Conservation (phyloP, 2,329 filamentous ascomycete species). For the Fusarium subglutinans region DNA sequence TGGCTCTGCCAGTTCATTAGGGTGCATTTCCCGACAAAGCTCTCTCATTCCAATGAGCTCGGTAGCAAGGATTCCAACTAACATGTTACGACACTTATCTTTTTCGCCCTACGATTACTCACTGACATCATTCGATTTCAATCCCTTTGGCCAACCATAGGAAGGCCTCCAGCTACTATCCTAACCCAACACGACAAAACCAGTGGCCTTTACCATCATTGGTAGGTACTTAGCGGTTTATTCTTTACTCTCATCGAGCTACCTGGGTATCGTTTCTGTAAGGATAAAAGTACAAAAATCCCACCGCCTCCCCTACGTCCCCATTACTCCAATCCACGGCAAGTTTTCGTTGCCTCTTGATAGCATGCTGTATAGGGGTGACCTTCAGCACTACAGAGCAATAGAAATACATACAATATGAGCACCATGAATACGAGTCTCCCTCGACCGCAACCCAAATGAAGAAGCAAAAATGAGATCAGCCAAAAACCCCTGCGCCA, state of each 20-base stretch:
- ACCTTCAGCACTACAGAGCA: constrained; percentile 3
- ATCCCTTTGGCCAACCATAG: background rate
- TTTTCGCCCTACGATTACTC: background rate
- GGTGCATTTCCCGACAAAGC: background rate
- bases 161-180: background rate
- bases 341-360: constrained; percentile 3
- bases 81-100: background rate
- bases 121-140: background rate
- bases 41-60: constrained; percentile 2
- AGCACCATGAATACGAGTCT: constrained; percentile 4
- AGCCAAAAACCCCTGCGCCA: constrained; percentile 36
- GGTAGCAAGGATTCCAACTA: background rate
- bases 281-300: constrained; percentile 42
- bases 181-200: background rate
- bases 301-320: constrained; percentile 12
- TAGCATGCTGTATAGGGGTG: constrained; percentile 14
- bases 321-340: constrained; percentile 1
- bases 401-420: constrained; percentile 37
- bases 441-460: background rate
- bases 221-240: constrained; percentile 33
- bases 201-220: constrained; percentile 4
- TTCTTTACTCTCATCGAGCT: constrained; percentile 23
- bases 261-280: constrained; percentile 44
- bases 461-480: background rate
- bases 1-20: background rate